A percentile compares a stretch with the other conserved stretches of the same genome.
phyloP scores from a whole-genome alignment of 2,329 filamentous ascomycete genomes.

The Nemania sp. region DNA sequence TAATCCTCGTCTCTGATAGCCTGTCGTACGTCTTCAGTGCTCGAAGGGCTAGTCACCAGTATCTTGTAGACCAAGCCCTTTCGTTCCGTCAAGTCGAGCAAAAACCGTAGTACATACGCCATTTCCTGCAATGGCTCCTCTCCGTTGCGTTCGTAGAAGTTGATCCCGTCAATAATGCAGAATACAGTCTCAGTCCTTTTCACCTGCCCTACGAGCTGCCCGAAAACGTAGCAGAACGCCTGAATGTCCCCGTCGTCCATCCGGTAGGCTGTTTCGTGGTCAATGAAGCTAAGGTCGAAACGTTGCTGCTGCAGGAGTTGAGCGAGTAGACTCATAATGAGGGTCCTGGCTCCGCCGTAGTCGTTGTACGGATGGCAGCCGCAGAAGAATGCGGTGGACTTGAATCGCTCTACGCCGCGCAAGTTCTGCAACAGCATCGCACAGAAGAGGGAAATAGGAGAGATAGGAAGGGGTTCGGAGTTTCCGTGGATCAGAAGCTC shows the following conservation, averaged over 20 bases:
- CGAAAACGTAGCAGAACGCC: slow-evolving; percentile 24
- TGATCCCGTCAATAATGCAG: slow-evolving; percentile 28
- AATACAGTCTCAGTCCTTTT: slow-evolving; percentile 19
- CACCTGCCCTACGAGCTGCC: slow-evolving; percentile 22
- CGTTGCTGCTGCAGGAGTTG: slow-evolving; percentile 20
- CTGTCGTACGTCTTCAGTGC: slow-evolving; percentile 26
- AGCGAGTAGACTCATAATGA: slow-evolving; percentile 26
- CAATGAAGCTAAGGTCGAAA: slow-evolving; percentile 29
- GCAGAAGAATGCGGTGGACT: slow-evolving; percentile 23
- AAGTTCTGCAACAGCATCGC: slow-evolving; percentile 19
- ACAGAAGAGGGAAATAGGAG: slow-evolving; percentile 26
- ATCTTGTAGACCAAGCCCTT: slow-evolving; percentile 14
- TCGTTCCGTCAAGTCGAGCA: slow-evolving; percentile 8
- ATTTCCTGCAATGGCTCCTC: slow-evolving; percentile 23
- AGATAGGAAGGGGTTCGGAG: slow-evolving; percentile 16
- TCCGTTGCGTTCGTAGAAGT: slow-evolving; percentile 23
- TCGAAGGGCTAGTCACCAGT: slow-evolving; percentile 23
- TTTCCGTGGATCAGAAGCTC: slow-evolving; percentile 28
- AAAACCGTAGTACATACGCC: slow-evolving; percentile 22
- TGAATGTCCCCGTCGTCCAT: slow-evolving; percentile 14
- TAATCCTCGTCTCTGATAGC: slow-evolving; percentile 30
- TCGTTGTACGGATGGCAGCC: slow-evolving; percentile 26
- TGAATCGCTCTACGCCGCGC: slow-evolving; percentile 16
- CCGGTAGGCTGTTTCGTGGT: slow-evolving; percentile 10
- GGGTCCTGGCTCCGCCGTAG: slow-evolving; percentile 15